Base-by-base conservation (phyloP, 1,139 yeast species). In the Debaryomyces coudertii region DNA sequence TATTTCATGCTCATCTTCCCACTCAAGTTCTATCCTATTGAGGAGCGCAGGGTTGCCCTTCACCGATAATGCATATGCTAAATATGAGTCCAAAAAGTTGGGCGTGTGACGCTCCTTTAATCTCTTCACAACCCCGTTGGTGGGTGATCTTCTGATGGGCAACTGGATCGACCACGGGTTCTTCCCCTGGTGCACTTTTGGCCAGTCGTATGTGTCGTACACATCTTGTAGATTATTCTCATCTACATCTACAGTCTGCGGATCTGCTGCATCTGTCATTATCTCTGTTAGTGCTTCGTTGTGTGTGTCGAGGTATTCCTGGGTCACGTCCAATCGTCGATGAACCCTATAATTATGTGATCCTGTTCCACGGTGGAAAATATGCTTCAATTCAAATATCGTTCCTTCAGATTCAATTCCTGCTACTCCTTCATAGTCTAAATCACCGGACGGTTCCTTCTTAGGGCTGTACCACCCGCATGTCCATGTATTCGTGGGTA, bases 11-110 rank as follows among this genome's bases (percentile, higher is more conserved):
- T 69, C 76, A 9, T 66, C 67, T 7, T 57, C 72, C 85, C 92
- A 86, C 41, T 83, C 88, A 11, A 85, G 59, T 25, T 69, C 57
- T 6, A 82, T 73, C 50, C 62, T 65, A 9, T 71, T 61, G 7
- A 76, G 69, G 23, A 68, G 60, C 11, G 59, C 62, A 2, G 79
- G 76, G 22, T 81, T 77, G 5, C 80, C 76, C 40, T 65, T 68
- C 11, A 71, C 68, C 1, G 56, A 49, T 40, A 81, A 60, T 1
- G 90, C 85, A 59, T 78, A 85, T 20, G 76, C 73, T 44, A 87
- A 62, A 57, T 85, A 87, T 1, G 85, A 74, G 55, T 87, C 92
- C 44, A 88, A 69, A 54, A 77, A 79, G 35, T 77, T 82, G 0
- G 92, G 90, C 31, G 77, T 71, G 54, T 73, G 73, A 35, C 95